These are phyloP conservation scores for Monosporascus sp. DNA, from an alignment of 2,329 filamentous ascomycete genomes.

Conservation along the genomic window DNA sequence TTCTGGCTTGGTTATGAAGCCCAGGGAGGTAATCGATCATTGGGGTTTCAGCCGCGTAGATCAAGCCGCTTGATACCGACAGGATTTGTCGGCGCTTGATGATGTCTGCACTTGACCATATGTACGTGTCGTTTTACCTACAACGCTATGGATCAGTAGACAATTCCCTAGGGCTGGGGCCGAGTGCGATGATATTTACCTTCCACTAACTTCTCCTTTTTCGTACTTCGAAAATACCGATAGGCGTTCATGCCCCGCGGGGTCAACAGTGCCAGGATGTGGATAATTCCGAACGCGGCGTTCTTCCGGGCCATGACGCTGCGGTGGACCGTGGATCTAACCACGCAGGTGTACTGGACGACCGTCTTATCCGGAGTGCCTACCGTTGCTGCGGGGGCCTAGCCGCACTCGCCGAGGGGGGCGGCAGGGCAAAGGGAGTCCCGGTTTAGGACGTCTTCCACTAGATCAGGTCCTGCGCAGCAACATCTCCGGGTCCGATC, in stretches of 20 bases:
- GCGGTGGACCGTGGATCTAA: constrained; percentile 11
- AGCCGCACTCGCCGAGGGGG: constrained; percentile 9
- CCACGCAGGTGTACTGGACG: constrained; percentile 18
- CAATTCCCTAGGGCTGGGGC: too few species aligned
- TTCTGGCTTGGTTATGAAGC: too few species aligned
- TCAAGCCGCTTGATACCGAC: too few species aligned
- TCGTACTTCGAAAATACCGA: too few species aligned
- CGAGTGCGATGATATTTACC: too few species aligned
- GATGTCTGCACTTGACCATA: too few species aligned
- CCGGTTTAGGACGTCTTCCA: constrained; percentile 21
- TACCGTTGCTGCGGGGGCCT: constrained; percentile 3
- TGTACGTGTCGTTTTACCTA: too few species aligned
- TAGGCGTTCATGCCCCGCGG: neutral
- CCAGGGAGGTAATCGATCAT: too few species aligned
- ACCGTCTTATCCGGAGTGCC: neutral
- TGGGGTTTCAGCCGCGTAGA: too few species aligned
- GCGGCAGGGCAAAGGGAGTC: constrained; percentile 13
- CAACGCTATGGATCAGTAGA: too few species aligned
- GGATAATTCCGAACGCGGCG: constrained; percentile 21
- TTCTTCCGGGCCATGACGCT: constrained; percentile 21
- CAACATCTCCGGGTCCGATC: neutral
- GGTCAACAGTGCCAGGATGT: constrained; percentile 22
- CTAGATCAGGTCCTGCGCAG: constrained; percentile 17
- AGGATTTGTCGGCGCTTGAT: too few species aligned
- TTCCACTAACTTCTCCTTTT: too few species aligned